Percentiles rank a stretch among this genome's conserved stretches.
Evolutionary conservation across 2,329 filamentous ascomycete species (phyloP).

Genomic region (Phialemoniopsis sp.): DNA sequence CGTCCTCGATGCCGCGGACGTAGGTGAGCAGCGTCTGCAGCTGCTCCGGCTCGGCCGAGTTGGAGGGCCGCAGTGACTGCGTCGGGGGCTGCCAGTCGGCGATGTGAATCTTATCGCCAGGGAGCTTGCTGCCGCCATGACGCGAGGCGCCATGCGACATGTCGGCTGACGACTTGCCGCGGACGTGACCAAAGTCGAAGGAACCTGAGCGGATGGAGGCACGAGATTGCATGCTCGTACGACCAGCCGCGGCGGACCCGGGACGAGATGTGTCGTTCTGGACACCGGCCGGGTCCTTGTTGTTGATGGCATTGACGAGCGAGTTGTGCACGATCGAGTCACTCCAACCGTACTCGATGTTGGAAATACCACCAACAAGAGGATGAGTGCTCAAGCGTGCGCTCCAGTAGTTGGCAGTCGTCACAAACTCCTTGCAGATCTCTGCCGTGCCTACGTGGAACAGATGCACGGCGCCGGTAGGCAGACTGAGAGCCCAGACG

Average conservation of each 20-base stretch:
- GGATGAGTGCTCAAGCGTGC: slow-evolving; percentile 92
- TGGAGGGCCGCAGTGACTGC: slow-evolving; percentile 85
- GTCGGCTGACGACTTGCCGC: background rate
- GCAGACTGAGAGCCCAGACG: slow-evolving; percentile 90
- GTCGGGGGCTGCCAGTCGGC: slow-evolving; percentile 86
- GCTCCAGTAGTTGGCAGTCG: slow-evolving; percentile 96
- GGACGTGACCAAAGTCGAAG: background rate
- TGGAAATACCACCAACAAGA: slow-evolving; percentile 86
- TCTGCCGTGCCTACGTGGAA: slow-evolving; percentile 96
- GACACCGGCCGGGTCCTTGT: slow-evolving; percentile 21
- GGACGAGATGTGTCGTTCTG: slow-evolving; percentile 35
- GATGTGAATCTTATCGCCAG: slow-evolving; percentile 80
- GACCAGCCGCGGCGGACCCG: slow-evolving; percentile 40
- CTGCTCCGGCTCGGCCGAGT: slow-evolving; percentile 75
- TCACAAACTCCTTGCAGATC: slow-evolving; percentile 91
- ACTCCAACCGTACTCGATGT: slow-evolving; percentile 97
- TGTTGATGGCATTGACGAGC: slow-evolving; percentile 48
- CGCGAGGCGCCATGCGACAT: slow-evolving; percentile 2
- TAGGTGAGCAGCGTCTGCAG: slow-evolving; percentile 71
- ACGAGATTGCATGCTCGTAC: slow-evolving; percentile 4
- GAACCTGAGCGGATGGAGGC: background rate
- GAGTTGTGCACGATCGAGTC: slow-evolving; percentile 70
- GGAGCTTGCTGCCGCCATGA: slow-evolving; percentile 48
- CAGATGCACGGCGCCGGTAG: slow-evolving; percentile 91
- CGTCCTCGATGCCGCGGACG: slow-evolving; percentile 79